Evolutionary conservation across 2,329 filamentous ascomycete genomes (phyloP).

Genomic region (Endoconidiophora laricicola): DNA sequence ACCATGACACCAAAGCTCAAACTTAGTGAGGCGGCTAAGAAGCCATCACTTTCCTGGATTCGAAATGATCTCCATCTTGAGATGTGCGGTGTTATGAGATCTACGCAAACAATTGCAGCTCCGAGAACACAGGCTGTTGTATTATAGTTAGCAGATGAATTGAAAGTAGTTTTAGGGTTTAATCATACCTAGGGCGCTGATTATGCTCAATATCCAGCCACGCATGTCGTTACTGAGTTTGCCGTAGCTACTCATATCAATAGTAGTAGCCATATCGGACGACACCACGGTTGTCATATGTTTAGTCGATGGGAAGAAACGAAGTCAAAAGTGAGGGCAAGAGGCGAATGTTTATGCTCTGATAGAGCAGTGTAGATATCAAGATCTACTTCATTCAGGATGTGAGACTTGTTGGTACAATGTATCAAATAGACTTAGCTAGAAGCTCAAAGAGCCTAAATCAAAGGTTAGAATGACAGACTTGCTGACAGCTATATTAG

Average conservation of each 20-base stretch:
- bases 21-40: constrained; percentile 75
- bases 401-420: too few species aligned
- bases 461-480: too few species aligned
- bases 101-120: constrained; percentile 73
- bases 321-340: background rate
- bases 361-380: too few species aligned
- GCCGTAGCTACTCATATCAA: background rate
- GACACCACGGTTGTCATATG: too few species aligned
- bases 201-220: constrained; percentile 84
- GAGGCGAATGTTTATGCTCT: too few species aligned
- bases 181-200: constrained; percentile 52
- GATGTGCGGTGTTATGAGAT: constrained; percentile 56
- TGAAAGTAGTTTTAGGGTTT: background rate
- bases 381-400: too few species aligned
- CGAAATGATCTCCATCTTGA: constrained; percentile 62
- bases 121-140: constrained; percentile 49
- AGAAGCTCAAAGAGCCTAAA: too few species aligned
- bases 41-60: constrained; percentile 77
- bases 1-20: constrained; percentile 96
- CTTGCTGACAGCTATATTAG: too few species aligned
- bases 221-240: constrained; percentile 61
- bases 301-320: background rate
- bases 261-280: background rate
- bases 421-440: too few species aligned
- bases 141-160: background rate